Conservation (phyloP, 768 basidiomycete species). For the Kwoniella newhampshirensis region DNA sequence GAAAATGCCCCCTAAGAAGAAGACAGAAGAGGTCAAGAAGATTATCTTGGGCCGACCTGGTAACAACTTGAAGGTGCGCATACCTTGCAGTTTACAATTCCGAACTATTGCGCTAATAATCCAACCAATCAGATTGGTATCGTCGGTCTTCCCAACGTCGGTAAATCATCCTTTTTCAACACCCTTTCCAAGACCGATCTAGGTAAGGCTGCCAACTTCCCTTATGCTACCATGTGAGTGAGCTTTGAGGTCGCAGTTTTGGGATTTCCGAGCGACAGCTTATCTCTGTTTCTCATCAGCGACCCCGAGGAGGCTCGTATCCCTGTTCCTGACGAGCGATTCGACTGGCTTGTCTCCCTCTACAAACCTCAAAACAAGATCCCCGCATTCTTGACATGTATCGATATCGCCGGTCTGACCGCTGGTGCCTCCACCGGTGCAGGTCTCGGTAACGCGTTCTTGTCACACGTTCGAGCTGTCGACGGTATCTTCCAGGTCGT, state of each 20-base stretch:
- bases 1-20: constrained; percentile 83
- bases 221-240: constrained; percentile 61
- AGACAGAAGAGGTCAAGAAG: constrained; percentile 74
- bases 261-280: not conserved
- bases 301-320: constrained; percentile 90
- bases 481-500: constrained; percentile 99
- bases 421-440: constrained; percentile 98
- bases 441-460: constrained; percentile 94
- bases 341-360: constrained; percentile 85
- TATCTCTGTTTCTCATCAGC: constrained; percentile 57
- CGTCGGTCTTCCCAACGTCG: constrained; percentile 73
- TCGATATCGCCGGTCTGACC: constrained; percentile 97
- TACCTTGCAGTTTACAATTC: not conserved
- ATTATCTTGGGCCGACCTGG: constrained; percentile 80
- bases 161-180: constrained; percentile 96
- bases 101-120: not conserved
- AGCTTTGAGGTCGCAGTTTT: not conserved
- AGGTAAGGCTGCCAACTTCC: constrained; percentile 95
- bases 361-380: constrained; percentile 88
- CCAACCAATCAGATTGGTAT: constrained; percentile 94
- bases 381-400: constrained; percentile 93
- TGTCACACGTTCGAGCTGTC: constrained; percentile 95
- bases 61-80: constrained; percentile 71
- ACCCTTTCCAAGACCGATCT: constrained; percentile 77
- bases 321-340: constrained; percentile 87